Evolutionary conservation across 352 stramenopile genomes (phyloP), one percentile per base, ranked within the genome.

Genomic region (Pythium diclinum): DNA sequence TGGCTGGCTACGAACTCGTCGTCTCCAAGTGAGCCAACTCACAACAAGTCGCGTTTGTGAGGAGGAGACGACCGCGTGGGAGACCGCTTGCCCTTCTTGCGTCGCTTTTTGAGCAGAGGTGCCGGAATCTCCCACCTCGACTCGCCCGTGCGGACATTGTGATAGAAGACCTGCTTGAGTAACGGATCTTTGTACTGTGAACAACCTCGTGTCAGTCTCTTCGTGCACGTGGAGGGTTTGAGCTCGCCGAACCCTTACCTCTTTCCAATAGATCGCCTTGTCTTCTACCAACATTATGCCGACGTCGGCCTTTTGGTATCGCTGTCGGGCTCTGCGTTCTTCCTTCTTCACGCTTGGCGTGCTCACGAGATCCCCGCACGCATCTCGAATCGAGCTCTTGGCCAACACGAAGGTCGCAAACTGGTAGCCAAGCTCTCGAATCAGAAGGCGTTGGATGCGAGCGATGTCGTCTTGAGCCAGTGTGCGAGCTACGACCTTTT

Each of bases 1-100:
- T 95, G 28, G 87, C 87, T 57, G 85, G 85, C 11, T 95, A 94
- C 63, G 85, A 94, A 67, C 66, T 92, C 34, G 73, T 72, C 21
- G 59, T 34, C 6, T 33, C 23, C 46, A 56, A 71, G 46, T 67
- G 30, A 78, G 65, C 67, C 10, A 7, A 11, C 13, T 57, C 51
- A 62, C 1, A 59, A 28, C 10, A 54, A 53, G n/a, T 60, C 10
- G 17, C 10, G 38, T 2, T 38, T n/a, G 9, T 11, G n/a, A 10
- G n/a, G 44, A 14, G 55, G 40, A 13, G 25, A 23, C 11, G 51
- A 42, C 23, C 38, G 36, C 46, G 57, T 59, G 30, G 57, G 58
- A 6, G 51, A 61, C 6, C 63, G 56, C 46, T 47, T 56, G 11
- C 51, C 46, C 55, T 74, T 84, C 46, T 67, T 78, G 14, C 42